phyloP scores from a whole-genome alignment of 2,329 filamentous ascomycete species.

The Colletotrichum orbiculare region DNA sequence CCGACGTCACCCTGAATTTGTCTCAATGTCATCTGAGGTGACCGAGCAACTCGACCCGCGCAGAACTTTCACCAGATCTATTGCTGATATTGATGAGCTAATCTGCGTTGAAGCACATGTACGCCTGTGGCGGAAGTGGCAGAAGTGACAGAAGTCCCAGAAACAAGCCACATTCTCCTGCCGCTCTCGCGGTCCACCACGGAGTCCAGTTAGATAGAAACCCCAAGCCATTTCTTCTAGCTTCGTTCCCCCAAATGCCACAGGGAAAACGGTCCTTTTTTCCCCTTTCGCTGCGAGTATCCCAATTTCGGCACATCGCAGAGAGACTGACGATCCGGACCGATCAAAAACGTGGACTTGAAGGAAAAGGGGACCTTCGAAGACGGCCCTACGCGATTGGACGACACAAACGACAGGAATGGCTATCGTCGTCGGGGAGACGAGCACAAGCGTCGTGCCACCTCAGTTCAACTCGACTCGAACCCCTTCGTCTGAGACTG shows the following conservation, averaged over 20 bases:
- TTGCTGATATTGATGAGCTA: too few relatives aligned
- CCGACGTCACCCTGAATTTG: neutral
- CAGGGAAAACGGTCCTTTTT: neutral
- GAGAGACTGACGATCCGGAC: slow-evolving; percentile 11
- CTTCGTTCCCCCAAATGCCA: slow-evolving; percentile 11
- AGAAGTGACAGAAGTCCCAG: slow-evolving; percentile 16
- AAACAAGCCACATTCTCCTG: slow-evolving; percentile 27
- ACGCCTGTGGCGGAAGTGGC: neutral
- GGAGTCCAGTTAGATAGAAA: slow-evolving; percentile 12
- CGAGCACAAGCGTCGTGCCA: neutral
- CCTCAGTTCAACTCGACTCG: too few relatives aligned
- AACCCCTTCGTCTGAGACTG: slow-evolving; percentile 10
- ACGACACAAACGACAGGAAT: neutral
- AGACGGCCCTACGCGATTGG: too few relatives aligned
- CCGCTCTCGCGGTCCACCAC: slow-evolving; percentile 9
- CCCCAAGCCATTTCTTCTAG: slow-evolving; percentile 16
- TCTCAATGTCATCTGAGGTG: neutral
- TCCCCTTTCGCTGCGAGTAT: neutral
- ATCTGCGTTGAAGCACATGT: too few relatives aligned
- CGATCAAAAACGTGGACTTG: slow-evolving; percentile 7
- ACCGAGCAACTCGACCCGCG: too few relatives aligned
- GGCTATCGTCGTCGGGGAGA: neutral
- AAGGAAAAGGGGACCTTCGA: neutral
- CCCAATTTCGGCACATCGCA: slow-evolving; percentile 14
- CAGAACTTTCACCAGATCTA: too few relatives aligned